Evolutionary conservation across 768 basidiomycete species (phyloP), one percentile per base, ranked within the genome.

Genomic region (Lactifluus pinguis): DNA sequence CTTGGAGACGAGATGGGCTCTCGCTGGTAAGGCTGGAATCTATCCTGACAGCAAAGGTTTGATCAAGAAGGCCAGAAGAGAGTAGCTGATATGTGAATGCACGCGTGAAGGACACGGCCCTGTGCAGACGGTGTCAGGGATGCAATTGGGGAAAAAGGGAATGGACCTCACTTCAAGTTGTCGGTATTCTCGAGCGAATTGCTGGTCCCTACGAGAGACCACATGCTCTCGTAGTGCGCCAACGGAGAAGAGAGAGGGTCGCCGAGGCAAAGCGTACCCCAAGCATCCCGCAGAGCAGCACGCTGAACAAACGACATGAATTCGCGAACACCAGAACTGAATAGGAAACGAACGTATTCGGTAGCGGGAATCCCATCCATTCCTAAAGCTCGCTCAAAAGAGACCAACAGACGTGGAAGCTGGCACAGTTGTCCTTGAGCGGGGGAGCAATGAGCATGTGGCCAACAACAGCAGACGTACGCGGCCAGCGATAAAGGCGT

Each of bases 401-500:
- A 70, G 7, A 73, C 68, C 36, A 91, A 65, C 25, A 90, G 71
- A 15, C 73, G 73, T 32, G 89, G 88, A 13, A 91, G 75, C 88
- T 89, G 36, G 29, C 13, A 63, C 19, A 48, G 32, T 17, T 34
- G 42, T 48, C 6, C 53, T 65, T 34, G 65, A 49, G 38, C 51
- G 8, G 57, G 36, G n/a, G 36, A 61, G 21, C 6, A 30, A 42
- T 14, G 19, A 36, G 42, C 56, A 52, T 13, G 21, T 7, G 9
- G 63, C 41, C 21, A 60, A 34, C 25, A 60, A 34, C 52, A 55
- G 39, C 63, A 39, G 17, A 53, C 85, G 66, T 72, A 91, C 89
- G 55, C 89, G 79, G 42, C 87, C 84, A 57, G 87, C 73, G 19
- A 88, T 76, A 68, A 90, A 91, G 19, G 83, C 78, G 64, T 80